A percentile compares a stretch with the other conserved stretches of the same genome.
Conservation (phyloP, 2,329 filamentous ascomycete species). For the Fusarium acutatum region DNA sequence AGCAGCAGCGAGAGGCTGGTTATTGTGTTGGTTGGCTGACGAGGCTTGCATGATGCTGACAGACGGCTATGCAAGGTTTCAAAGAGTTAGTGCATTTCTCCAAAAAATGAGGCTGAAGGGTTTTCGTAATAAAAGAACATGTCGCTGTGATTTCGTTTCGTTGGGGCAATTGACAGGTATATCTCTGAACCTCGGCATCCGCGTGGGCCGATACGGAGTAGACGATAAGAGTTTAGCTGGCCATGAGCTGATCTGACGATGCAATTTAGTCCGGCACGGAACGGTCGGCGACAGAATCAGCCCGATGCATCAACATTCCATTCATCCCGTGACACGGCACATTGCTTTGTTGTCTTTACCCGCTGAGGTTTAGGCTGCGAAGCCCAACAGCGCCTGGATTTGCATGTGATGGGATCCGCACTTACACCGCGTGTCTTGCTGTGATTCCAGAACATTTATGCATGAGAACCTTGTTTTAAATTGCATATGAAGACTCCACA, state of each 20-base stretch:
- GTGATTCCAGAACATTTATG: conserved; percentile 2
- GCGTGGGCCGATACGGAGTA: conserved; percentile 8
- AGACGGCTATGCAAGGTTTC: neutral
- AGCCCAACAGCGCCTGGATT: neutral
- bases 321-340: neutral
- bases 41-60: conserved; percentile 9
- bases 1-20: neutral
- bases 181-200: conserved; percentile 13
- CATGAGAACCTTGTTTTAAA: neutral
- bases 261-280: neutral
- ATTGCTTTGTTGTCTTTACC: neutral
- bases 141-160: neutral
- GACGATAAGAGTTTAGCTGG: neutral
- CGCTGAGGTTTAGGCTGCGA: neutral
- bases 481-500: neutral
- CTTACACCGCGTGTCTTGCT: neutral
- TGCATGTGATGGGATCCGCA: conserved; percentile 12
- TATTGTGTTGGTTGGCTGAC: neutral
- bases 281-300: neutral
- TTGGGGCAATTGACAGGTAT: neutral
- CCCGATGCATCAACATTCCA: neutral
- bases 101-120: neutral
- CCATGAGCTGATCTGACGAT: conserved; percentile 15
- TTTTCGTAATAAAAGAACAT: neutral
- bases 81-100: neutral